Percentiles rank a stretch among this genome's conserved stretches.
phyloP scores from a whole-genome alignment of 345 rosid species.

The Rhizophora mangle region DNA sequence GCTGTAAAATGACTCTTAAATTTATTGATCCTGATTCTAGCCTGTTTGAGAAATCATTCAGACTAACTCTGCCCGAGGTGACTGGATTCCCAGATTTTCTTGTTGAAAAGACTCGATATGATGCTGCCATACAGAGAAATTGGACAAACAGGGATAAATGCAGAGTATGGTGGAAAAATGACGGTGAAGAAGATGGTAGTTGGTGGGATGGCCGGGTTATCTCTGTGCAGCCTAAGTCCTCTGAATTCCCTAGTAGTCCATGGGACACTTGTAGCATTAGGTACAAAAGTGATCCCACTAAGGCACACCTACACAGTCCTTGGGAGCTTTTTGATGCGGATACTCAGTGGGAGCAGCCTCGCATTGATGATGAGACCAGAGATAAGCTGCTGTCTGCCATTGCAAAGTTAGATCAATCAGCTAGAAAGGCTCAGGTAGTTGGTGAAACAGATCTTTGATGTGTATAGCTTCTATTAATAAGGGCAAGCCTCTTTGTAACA shows the following conservation, averaged over 20 bases:
- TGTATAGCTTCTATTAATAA: too few species aligned
- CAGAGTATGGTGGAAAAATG: slow-evolving; percentile 96
- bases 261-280: slow-evolving; percentile 86
- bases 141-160: slow-evolving; percentile 93
- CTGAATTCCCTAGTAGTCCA: slow-evolving; percentile 82
- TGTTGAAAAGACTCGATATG: slow-evolving; percentile 91
- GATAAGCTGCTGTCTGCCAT: slow-evolving; percentile 54
- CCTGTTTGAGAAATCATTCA: slow-evolving; percentile 52
- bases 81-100: slow-evolving; percentile 89
- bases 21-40: slow-evolving; percentile 67
- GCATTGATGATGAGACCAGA: slow-evolving; percentile 53
- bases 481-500: too few species aligned
- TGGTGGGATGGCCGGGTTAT: slow-evolving; percentile 96
- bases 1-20: slow-evolving; percentile 88
- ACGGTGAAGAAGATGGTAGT: slow-evolving; percentile 75
- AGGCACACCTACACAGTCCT: slow-evolving; percentile 84
- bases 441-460: too few species aligned
- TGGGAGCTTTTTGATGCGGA: slow-evolving; percentile 95
- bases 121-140: slow-evolving; percentile 65
- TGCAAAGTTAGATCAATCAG: slow-evolving; percentile 58
- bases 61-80: slow-evolving; percentile 75
- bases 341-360: slow-evolving; percentile 68
- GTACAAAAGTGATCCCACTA: slow-evolving; percentile 76
- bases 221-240: slow-evolving; percentile 62
- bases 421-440: slow-evolving; percentile 52